phyloP scores from a whole-genome alignment of 805 yeast species.

The Schwanniomyces polymorphus region DNA sequence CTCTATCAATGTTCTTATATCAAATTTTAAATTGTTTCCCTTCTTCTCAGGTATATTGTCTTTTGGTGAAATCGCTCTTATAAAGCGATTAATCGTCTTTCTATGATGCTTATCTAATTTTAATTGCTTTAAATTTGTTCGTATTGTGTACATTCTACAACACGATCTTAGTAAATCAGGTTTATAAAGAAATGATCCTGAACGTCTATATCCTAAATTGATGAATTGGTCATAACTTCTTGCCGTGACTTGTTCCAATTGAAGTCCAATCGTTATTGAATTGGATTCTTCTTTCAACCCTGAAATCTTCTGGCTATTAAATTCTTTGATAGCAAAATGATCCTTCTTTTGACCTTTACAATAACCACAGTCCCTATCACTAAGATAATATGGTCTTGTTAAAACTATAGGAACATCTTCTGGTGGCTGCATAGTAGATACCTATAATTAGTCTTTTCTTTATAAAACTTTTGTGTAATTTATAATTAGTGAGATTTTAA shows the following conservation, averaged over 20 bases:
- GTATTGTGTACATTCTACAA: slow-evolving; percentile 76
- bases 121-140: slow-evolving; percentile 53
- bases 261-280: slow-evolving; percentile 35
- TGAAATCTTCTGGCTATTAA: slow-evolving; percentile 15
- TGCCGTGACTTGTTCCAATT: slow-evolving; percentile 45
- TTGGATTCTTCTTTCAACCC: slow-evolving; percentile 7
- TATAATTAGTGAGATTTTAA: not conserved
- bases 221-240: slow-evolving; percentile 62
- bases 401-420: slow-evolving; percentile 27
- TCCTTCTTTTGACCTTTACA: slow-evolving; percentile 53
- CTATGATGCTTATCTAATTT: slow-evolving; percentile 65
- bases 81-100: slow-evolving; percentile 62
- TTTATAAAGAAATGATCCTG: slow-evolving; percentile 65
- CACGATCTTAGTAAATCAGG: slow-evolving; percentile 73
- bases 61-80: slow-evolving; percentile 27
- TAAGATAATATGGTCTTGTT: slow-evolving; percentile 45
- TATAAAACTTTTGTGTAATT: slow-evolving; percentile 1
- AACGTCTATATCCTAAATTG: slow-evolving; percentile 75
- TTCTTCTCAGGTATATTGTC: slow-evolving; percentile 1
- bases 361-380: slow-evolving; percentile 65
- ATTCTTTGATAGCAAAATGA: slow-evolving; percentile 39
- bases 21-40: slow-evolving; percentile 15
- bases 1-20: slow-evolving; percentile 30
- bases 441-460: not conserved
- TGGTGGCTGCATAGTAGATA: not conserved